Conservation (phyloP, 73 alveolate species). For the Paramecium bursaria region DNA sequence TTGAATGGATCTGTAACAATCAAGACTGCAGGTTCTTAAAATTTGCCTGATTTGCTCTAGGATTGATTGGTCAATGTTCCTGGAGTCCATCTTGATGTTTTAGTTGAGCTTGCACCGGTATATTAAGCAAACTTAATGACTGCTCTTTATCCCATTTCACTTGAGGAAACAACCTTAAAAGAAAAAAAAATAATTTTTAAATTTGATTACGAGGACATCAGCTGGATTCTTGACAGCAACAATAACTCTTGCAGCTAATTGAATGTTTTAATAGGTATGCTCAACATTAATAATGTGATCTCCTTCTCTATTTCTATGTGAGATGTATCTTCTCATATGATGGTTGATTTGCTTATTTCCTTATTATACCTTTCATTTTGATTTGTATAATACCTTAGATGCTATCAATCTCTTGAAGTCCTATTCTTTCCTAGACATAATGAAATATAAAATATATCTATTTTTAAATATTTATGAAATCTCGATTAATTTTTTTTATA, state of each 20-base stretch:
- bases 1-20: conserved; percentile 92
- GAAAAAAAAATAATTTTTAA: not conserved
- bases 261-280: conserved; percentile 89
- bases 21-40: conserved; percentile 95
- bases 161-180: conserved; percentile 78
- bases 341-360: conserved; percentile 83
- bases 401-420: conserved; percentile 73
- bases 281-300: conserved; percentile 79
- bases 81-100: conserved; percentile 98
- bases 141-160: conserved; percentile 96
- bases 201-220: conserved; percentile 78
- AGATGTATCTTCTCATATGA: conserved; percentile 82
- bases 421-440: conserved; percentile 67
- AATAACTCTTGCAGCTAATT: conserved; percentile 93
- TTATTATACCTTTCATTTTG: conserved; percentile 61
- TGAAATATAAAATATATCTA: conserved; percentile 26
- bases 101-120: conserved; percentile 84
- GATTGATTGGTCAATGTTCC: conserved; percentile 91
- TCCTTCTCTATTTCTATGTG: conserved; percentile 79
- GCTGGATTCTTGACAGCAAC: conserved; percentile 88
- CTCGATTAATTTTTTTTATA: conserved; percentile 51
- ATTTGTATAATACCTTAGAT: conserved; percentile 58
- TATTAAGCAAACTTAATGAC: conserved; percentile 95
- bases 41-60: conserved; percentile 71
- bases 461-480: conserved; percentile 51